Evolutionary conservation across 129 eudicot genomes (phyloP).

Genomic region (Scalesia atractyloides): DNA sequence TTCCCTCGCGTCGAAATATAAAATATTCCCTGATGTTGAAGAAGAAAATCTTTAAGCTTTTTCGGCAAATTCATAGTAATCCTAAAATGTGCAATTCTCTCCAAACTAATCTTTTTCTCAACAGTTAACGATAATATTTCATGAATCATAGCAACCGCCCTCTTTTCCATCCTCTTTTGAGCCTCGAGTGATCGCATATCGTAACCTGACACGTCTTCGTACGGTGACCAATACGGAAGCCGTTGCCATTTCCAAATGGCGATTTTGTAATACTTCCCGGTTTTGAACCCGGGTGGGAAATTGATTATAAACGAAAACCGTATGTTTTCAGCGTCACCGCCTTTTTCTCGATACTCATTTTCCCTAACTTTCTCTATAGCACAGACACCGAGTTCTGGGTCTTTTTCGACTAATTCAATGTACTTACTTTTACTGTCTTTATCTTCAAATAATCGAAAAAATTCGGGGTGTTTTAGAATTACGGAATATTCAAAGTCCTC

Average conservation of each 20-base stretch:
- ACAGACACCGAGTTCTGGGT: conserved; percentile 49
- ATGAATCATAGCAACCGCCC: conserved; percentile 84
- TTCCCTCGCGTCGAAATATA: conserved; percentile 90
- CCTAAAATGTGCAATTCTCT: conserved; percentile 91
- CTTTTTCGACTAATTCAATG: conserved; percentile 63
- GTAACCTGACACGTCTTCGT: conserved; percentile 73
- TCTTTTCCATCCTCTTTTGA: conserved; percentile 80
- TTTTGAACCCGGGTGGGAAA: conserved; percentile 91
- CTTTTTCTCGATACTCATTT: conserved; percentile 70
- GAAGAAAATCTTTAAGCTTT: conserved; percentile 77
- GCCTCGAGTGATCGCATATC: conserved; percentile 91
- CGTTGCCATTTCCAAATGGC: conserved; percentile 97
- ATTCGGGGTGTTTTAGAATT: conserved; percentile 67
- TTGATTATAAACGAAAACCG: conserved; percentile 73
- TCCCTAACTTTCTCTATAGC: conserved; percentile 73
- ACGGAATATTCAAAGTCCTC: conserved; percentile 81
- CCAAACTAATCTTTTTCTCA: conserved; percentile 84
- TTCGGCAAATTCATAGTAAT: conserved; percentile 76
- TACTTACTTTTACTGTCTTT: conserved; percentile 71
- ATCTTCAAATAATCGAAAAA: conserved; percentile 76
- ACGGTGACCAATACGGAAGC: conserved; percentile 95
- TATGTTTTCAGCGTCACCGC: conserved; percentile 64
- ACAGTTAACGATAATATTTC: conserved; percentile 75
- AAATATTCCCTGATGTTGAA: conserved; percentile 91
- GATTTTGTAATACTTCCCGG: conserved; percentile 72